Percentiles rank a stretch among this genome's conserved stretches.
phyloP scores from a whole-genome alignment of 1,284 basidiomycete species.

The Stereum hirsutum region DNA sequence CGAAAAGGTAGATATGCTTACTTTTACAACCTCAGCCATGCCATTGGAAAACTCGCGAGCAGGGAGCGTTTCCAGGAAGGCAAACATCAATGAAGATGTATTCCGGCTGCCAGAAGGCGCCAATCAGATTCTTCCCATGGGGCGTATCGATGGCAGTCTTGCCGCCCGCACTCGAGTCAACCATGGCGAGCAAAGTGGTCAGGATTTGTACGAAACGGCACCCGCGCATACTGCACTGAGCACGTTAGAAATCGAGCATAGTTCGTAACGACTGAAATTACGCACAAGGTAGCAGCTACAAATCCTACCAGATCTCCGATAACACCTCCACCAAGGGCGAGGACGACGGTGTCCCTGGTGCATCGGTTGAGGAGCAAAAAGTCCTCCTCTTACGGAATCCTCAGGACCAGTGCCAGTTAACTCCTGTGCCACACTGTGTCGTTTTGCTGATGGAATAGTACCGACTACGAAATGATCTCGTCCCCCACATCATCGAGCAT shows the following conservation, averaged over 20 bases:
- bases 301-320: slow-evolving; percentile 98
- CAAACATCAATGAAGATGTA: slow-evolving; percentile 97
- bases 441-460: too few relatives aligned
- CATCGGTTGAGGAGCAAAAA: slow-evolving; percentile 85
- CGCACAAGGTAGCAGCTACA: slow-evolving; percentile 94
- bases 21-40: slow-evolving; percentile 98
- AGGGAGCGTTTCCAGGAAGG: slow-evolving; percentile 92
- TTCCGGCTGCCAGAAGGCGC: slow-evolving; percentile 96
- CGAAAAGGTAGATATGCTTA: too few relatives aligned
- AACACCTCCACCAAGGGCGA: slow-evolving; percentile 94
- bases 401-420: too few relatives aligned
- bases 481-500: too few relatives aligned
- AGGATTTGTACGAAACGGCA: slow-evolving; percentile 95
- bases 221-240: slow-evolving; percentile 63
- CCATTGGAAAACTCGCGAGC: slow-evolving; percentile 94
- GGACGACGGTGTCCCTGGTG: slow-evolving; percentile 88
- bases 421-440: too few relatives aligned
- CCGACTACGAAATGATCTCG: too few relatives aligned
- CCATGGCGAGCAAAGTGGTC: slow-evolving; percentile 96
- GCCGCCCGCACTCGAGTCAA: slow-evolving; percentile 95
- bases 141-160: slow-evolving; percentile 99
- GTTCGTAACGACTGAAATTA: slow-evolving; percentile 12
- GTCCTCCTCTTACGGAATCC: too few relatives aligned
- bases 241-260: slow-evolving; percentile 1
- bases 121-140: slow-evolving; percentile 96